Conservation (phyloP, 805 yeast genomes). For the Nakazawaea ernobii region DNA sequence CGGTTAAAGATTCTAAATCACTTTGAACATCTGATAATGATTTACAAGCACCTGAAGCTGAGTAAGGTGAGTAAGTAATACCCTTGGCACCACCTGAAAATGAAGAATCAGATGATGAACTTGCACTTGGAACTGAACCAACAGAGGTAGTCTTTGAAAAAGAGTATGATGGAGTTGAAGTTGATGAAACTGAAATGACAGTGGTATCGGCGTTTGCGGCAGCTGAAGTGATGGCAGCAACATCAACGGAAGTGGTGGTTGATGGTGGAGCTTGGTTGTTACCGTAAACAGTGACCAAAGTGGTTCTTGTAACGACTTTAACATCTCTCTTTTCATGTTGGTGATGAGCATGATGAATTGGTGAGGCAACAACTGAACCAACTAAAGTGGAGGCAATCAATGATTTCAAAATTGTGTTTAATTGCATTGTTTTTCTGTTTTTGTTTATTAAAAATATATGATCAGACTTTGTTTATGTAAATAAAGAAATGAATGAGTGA, state of each 20-base stretch:
- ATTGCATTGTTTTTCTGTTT: conserved; percentile 18
- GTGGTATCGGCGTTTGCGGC: conserved; percentile 16
- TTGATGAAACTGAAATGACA: conserved; percentile 22
- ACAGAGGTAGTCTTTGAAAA: conserved; percentile 16
- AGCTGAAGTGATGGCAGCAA: conserved; percentile 11
- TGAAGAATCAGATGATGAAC: conserved; percentile 22
- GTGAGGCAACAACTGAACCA: conserved; percentile 51
- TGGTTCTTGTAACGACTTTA: conserved; percentile 41
- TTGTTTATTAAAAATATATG: neutral
- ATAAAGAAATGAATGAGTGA: neutral
- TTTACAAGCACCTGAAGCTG: conserved; percentile 64
- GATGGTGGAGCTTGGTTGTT: conserved; percentile 25
- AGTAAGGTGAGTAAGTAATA: conserved; percentile 79
- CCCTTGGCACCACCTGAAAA: conserved; percentile 53
- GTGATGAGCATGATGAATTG: conserved; percentile 56
- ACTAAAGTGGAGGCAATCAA: conserved; percentile 40
- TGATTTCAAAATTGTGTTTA: conserved; percentile 34
- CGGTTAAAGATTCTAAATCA: conserved; percentile 50
- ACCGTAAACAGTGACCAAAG: conserved; percentile 40
- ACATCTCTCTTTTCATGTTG: conserved; percentile 52
- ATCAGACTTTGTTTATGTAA: neutral
- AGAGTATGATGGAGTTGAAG: conserved; percentile 20
- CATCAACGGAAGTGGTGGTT: conserved; percentile 22
- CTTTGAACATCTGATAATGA: conserved; percentile 48
- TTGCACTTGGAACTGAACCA: conserved; percentile 25